phyloP scores from a whole-genome alignment of 495 filamentous ascomycete genomes.

The Haplographium delicatum region DNA sequence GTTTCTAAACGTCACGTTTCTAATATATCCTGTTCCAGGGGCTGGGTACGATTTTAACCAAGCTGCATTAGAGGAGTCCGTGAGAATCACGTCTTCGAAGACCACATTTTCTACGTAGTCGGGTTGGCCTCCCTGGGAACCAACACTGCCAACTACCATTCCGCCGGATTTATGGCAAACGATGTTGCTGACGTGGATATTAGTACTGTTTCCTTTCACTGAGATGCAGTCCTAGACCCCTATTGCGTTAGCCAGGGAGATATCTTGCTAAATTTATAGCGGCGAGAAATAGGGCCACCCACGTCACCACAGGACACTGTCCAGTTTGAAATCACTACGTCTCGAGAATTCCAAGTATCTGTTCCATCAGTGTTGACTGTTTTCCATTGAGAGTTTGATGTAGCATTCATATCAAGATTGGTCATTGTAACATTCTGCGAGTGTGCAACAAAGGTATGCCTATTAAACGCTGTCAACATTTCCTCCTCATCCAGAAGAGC shows the following conservation, averaged over 20 bases:
- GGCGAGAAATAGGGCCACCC: not conserved
- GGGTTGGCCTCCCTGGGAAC: conserved; percentile 32
- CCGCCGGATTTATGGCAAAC: conserved; percentile 23
- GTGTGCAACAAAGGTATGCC: conserved; percentile 18
- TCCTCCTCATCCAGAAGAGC: too few relatives aligned
- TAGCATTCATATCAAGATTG: conserved; percentile 40
- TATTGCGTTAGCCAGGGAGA: not conserved
- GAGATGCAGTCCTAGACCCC: conserved; percentile 26
- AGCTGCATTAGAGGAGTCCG: conserved; percentile 34
- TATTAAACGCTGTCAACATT: too few relatives aligned
- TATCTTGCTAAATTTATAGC: not conserved
- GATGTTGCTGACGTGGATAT: conserved; percentile 31
- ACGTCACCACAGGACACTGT: conserved; percentile 33
- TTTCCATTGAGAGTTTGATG: conserved; percentile 14
- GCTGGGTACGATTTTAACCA: conserved; percentile 41
- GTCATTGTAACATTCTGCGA: conserved; percentile 35
- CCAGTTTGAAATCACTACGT: conserved; percentile 31
- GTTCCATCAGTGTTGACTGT: conserved; percentile 37
- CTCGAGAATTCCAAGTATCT: conserved; percentile 33
- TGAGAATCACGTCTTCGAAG: conserved; percentile 29
- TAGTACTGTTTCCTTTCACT: conserved; percentile 36
- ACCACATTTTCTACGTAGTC: conserved; percentile 35
- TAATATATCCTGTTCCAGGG: conserved; percentile 33
- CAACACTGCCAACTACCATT: conserved; percentile 38
- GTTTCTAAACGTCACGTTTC: conserved; percentile 26